Evolutionary conservation across 495 filamentous ascomycete species (phyloP).

Genomic region (Aspergillus heteromorphus): DNA sequence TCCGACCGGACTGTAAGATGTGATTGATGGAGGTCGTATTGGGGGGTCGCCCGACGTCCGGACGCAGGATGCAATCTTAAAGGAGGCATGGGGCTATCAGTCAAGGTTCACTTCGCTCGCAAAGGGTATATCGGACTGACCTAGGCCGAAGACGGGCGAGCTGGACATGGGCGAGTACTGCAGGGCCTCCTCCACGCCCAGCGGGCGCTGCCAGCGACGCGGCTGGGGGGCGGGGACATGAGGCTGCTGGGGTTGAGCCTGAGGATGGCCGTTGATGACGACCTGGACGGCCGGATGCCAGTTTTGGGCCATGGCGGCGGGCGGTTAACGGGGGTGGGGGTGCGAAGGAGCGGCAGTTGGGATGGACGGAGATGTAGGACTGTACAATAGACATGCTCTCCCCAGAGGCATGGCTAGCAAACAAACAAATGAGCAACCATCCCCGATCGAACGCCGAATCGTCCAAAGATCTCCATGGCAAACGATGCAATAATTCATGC

Average conservation of each 20-base stretch:
- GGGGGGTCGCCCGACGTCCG: constrained; percentile 39
- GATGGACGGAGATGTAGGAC: constrained; percentile 25
- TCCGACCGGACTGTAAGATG: constrained; percentile 41
- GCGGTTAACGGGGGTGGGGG: neutral
- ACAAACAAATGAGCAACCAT: constrained; percentile 11
- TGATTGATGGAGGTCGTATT: constrained; percentile 42
- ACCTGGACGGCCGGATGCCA: constrained; percentile 41
- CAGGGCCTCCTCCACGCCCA: constrained; percentile 75
- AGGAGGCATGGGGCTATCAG: constrained; percentile 13
- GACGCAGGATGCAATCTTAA: constrained; percentile 37
- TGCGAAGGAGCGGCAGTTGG: constrained; percentile 11
- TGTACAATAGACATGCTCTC: constrained; percentile 45
- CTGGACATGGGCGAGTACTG: constrained; percentile 90
- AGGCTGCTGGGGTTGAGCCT: constrained; percentile 23
- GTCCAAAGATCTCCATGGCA: constrained; percentile 3
- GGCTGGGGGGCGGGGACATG: constrained; percentile 24
- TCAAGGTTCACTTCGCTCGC: constrained; percentile 13
- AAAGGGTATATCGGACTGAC: constrained; percentile 39
- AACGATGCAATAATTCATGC: constrained; percentile 23
- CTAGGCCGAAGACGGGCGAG: constrained; percentile 77
- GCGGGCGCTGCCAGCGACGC: constrained; percentile 36
- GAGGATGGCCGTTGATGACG: constrained; percentile 37
- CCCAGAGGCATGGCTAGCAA: constrained; percentile 43
- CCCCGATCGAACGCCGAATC: constrained; percentile 7
- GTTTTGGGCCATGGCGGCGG: constrained; percentile 34